A percentile compares a stretch with the other conserved stretches of the same genome.
Evolutionary conservation across 2,329 filamentous ascomycete species (phyloP).

Genomic region (Colletotrichum liaoningense): DNA sequence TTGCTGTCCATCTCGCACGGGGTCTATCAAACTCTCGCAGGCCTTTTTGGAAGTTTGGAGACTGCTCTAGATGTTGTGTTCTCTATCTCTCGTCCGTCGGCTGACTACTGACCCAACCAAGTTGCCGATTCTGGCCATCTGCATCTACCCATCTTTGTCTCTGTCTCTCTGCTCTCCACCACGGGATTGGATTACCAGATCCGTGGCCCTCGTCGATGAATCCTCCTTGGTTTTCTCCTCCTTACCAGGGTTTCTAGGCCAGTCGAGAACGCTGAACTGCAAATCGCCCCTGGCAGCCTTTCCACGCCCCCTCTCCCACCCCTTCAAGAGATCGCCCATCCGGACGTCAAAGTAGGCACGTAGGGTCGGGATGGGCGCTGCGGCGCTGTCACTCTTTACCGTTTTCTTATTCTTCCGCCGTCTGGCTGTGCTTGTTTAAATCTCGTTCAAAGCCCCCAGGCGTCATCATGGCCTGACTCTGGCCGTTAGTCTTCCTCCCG

Average conservation of each 20-base stretch:
- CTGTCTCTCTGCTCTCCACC: neutral
- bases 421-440: neutral
- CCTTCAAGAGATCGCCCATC: constrained; percentile 5
- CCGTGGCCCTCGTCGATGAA: constrained; percentile 6
- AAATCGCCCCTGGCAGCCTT: neutral
- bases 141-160: constrained; percentile 8
- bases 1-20: neutral
- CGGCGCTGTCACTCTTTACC: constrained; percentile 17
- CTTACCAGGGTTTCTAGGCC: neutral
- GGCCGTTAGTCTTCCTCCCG: constrained; percentile 9
- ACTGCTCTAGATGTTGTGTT: neutral
- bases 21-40: neutral
- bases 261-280: constrained; percentile 13
- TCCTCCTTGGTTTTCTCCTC: neutral
- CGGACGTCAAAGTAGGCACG: constrained; percentile 1
- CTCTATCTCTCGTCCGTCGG: neutral
- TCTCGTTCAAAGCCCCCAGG: constrained; percentile 26
- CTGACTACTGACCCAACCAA: neutral
- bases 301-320: neutral
- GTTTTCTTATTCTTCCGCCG: constrained; percentile 14
- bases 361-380: neutral
- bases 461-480: constrained; percentile 35
- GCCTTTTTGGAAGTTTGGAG: neutral
- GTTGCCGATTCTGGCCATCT: neutral
- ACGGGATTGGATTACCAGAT: constrained; percentile 1